Conservation (phyloP, 2,329 filamentous ascomycete species). For the Colletotrichum trifolii region DNA sequence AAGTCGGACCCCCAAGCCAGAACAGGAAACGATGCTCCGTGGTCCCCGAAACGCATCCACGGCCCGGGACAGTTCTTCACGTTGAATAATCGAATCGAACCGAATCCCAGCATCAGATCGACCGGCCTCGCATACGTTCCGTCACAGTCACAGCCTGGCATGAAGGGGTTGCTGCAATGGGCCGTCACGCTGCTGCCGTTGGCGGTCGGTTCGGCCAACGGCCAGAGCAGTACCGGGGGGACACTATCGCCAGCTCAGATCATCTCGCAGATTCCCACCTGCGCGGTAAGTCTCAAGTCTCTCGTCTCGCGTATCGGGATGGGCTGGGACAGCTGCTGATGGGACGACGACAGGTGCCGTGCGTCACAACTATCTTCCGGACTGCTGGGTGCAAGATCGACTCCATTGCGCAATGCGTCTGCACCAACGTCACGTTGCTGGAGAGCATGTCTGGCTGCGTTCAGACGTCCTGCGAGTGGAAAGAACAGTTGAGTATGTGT, state of each 20-base stretch:
- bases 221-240: neutral
- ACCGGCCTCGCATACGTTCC: too few species aligned
- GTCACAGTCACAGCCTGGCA: constrained; percentile 12
- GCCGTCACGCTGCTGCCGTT: constrained; percentile 20
- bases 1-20: neutral
- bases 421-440: constrained; percentile 28
- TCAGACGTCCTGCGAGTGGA: constrained; percentile 10
- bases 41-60: constrained; percentile 4
- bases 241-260: constrained; percentile 13
- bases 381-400: constrained; percentile 12
- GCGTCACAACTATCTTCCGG: constrained; percentile 2
- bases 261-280: constrained; percentile 18
- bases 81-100: neutral
- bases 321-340: neutral
- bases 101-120: neutral
- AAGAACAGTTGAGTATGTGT: constrained; percentile 25
- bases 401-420: constrained; percentile 18
- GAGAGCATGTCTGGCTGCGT: constrained; percentile 21
- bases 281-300: constrained; percentile 8
- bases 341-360: neutral
- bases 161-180: constrained; percentile 19
- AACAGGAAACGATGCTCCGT: constrained; percentile 24
- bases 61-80: constrained; percentile 3
- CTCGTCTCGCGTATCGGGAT: too few species aligned
- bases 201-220: constrained; percentile 12